Percentiles rank a stretch among this genome's conserved stretches.
phyloP scores from a whole-genome alignment of 306 rosid genomes.

The Cercis canadensis region DNA sequence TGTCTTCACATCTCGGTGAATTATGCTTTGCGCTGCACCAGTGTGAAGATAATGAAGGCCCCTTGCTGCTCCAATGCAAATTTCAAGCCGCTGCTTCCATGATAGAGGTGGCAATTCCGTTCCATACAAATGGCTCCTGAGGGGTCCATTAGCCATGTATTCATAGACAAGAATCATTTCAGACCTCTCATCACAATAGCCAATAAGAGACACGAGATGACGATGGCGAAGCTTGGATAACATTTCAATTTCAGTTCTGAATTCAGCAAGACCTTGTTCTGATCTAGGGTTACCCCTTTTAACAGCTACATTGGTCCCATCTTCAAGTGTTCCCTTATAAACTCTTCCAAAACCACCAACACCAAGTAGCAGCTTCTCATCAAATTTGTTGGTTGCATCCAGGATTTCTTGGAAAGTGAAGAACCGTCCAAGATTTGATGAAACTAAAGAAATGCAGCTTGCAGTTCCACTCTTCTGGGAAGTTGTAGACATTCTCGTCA shows the following conservation, averaged over 20 bases:
- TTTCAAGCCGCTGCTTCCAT: constrained; percentile 93
- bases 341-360: constrained; percentile 98
- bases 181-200: constrained; percentile 92
- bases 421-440: constrained; percentile 75
- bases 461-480: constrained; percentile 92
- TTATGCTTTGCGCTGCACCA: constrained; percentile 88
- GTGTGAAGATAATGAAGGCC: constrained; percentile 99
- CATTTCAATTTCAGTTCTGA: constrained; percentile 96
- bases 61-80: constrained; percentile 95
- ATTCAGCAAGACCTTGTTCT: constrained; percentile 93
- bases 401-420: constrained; percentile 87
- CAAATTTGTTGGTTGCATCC: constrained; percentile 89
- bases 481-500: constrained; percentile 80
- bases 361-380: constrained; percentile 82
- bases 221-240: constrained; percentile 96
- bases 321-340: constrained; percentile 87
- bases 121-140: constrained; percentile 94
- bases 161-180: constrained; percentile 97
- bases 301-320: constrained; percentile 84
- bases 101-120: constrained; percentile 77
- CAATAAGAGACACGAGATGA: constrained; percentile 95
- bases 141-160: constrained; percentile 98
- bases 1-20: constrained; percentile 97
- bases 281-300: constrained; percentile 95
- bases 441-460: constrained; percentile 84